These are phyloP conservation scores for Arachis hypogaea DNA, from an alignment of 306 rosid species.

Conservation along the genomic window DNA sequence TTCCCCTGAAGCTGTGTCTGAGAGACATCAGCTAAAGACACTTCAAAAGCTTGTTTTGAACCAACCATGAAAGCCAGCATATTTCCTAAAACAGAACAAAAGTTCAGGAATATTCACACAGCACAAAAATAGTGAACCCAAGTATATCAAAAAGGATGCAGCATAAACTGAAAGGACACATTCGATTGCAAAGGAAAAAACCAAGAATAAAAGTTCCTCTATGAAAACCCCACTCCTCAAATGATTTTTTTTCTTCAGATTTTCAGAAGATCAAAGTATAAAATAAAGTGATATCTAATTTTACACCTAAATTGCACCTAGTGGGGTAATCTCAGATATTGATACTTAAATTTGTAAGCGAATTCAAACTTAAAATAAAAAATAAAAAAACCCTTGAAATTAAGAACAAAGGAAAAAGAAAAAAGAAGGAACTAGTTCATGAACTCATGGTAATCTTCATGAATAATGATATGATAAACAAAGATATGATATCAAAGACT, in stretches of 20 bases:
- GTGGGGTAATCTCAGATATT: constrained; percentile 10
- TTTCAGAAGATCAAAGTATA: neutral
- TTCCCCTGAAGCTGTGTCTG: constrained; percentile 97
- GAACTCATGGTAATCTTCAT: neutral
- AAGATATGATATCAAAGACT: constrained; percentile 2
- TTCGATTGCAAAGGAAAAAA: constrained; percentile 20
- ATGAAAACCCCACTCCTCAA: neutral
- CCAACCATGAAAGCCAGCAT: constrained; percentile 90
- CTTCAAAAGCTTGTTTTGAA: constrained; percentile 97
- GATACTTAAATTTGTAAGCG: constrained; percentile 20
- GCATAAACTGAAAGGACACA: constrained; percentile 3
- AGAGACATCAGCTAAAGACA: constrained; percentile 94
- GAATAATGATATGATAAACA: constrained; percentile 8
- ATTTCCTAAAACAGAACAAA: constrained; percentile 64
- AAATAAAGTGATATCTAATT: neutral
- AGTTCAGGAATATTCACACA: constrained; percentile 29
- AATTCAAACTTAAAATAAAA: neutral
- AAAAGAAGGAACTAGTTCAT: neutral
- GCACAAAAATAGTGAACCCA: constrained; percentile 17
- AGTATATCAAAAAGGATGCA: neutral
- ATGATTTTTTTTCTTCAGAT: neutral
- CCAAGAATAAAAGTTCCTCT: constrained; percentile 28
- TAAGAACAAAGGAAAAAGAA: neutral
- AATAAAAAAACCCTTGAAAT: neutral
- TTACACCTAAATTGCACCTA: neutral